phyloP scores from a whole-genome alignment of 2,329 filamentous ascomycete genomes.

The Fusarium denticulatum region DNA sequence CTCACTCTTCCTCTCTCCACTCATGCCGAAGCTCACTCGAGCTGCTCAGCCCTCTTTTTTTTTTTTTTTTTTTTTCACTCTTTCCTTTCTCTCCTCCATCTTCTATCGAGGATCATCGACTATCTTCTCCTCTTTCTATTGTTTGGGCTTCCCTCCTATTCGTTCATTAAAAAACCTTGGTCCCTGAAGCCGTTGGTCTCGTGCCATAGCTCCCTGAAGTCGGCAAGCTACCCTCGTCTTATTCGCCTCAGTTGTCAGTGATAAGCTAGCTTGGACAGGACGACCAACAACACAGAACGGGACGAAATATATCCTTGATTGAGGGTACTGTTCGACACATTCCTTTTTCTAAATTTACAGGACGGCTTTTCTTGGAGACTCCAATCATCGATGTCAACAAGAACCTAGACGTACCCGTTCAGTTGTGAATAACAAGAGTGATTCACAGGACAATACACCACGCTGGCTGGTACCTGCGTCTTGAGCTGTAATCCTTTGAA shows the following conservation, averaged over 20 bases:
- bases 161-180: slow-evolving; percentile 23
- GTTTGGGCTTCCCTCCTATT: slow-evolving; percentile 23
- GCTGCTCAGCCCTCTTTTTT: slow-evolving; percentile 38
- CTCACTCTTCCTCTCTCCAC: slow-evolving; percentile 30
- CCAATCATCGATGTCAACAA: slow-evolving; percentile 9
- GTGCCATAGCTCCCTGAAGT: slow-evolving; percentile 25
- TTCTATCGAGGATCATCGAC: slow-evolving; percentile 25
- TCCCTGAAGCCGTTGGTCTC: slow-evolving; percentile 30
- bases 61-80: too few relatives aligned
- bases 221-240: slow-evolving; percentile 27
- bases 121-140: slow-evolving; percentile 16
- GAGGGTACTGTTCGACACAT: slow-evolving; percentile 14
- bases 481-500: slow-evolving; percentile 17
- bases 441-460: slow-evolving; percentile 13
- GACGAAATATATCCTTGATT: slow-evolving; percentile 8
- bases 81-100: slow-evolving; percentile 34
- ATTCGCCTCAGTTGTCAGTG: slow-evolving; percentile 20
- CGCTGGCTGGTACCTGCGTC: slow-evolving; percentile 37
- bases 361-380: slow-evolving; percentile 7
- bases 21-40: slow-evolving; percentile 33
- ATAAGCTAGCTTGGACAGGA: slow-evolving; percentile 3
- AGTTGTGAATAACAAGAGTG: slow-evolving; percentile 7
- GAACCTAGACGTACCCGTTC: slow-evolving; percentile 11
- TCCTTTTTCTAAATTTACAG: slow-evolving; percentile 25
- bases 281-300: slow-evolving; percentile 7